Base-by-base conservation (phyloP, 1,139 yeast species). In the Candida sp. region DNA sequence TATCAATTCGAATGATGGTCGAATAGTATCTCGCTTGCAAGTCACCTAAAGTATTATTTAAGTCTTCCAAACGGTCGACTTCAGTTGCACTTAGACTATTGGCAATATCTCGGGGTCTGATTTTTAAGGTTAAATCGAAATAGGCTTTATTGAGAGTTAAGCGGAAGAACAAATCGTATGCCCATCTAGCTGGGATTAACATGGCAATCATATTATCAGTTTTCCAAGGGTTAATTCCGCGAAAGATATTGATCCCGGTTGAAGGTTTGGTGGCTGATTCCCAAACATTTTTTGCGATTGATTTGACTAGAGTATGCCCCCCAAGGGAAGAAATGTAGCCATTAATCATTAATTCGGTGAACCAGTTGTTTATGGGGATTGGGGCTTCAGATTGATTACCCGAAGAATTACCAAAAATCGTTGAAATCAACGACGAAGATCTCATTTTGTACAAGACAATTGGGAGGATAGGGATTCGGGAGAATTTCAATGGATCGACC, bases 131-230 rank as follows among this genome's bases (percentile, higher is more conserved):
- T 5, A 68, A 45, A 40, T 64, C 58, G 47, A 77, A 79, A 52
- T 78, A 77, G 2, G 66, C 41, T 40, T 74, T 62, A 52, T 79
- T 79, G 39, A 78, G 51, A 0, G 79, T 70, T 19, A 75, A 42
- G 22, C 71, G 59, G 51, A 64, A 73, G 19, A 73, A 39, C 1
- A 70, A 32, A 41, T 64, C 71, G 53, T 79, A 78, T 0, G 58
- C 40, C 60, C 70, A 63, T 41, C 77, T 60, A 5, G 61, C 35
- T 0, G 77, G 76, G 40, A 70, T 53, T n/a, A 68, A 37, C 52
- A 66, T 41, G 1, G 73, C 63, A 5, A 73, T 57, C 58, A 73
- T 57, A 41, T 63, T 67, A 38, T 58, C 55, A 1, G 68, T 55
- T 41, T 63, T 58, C 61, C 64, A 60, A 38, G 66, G 57, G 47